A percentile compares a stretch with the other conserved stretches of the same genome.
Evolutionary conservation across 2,329 filamentous ascomycete species (phyloP).

Genomic region (Diaporthe batatas): DNA sequence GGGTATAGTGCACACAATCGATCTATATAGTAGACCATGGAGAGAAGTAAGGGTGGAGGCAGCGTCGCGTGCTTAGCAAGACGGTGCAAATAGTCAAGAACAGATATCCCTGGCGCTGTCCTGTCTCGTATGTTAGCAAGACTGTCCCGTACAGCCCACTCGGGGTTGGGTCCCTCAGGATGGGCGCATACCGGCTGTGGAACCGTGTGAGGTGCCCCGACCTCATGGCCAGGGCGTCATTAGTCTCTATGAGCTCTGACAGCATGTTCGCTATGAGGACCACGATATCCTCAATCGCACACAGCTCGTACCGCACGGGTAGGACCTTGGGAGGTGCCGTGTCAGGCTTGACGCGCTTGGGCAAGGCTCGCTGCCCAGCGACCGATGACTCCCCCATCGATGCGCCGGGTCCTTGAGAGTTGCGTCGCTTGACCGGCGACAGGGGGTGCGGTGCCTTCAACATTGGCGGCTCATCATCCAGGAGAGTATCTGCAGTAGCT

Average conservation of each 20-base stretch:
- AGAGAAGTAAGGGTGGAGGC: slow-evolving; percentile 91
- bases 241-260: slow-evolving; percentile 92
- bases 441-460: slow-evolving; percentile 45
- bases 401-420: slow-evolving; percentile 55
- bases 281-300: slow-evolving; percentile 87
- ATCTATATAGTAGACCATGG: slow-evolving; percentile 99
- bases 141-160: slow-evolving; percentile 38
- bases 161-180: background rate
- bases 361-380: slow-evolving; percentile 46
- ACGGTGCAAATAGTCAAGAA: slow-evolving; percentile 92
- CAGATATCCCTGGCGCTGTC: slow-evolving; percentile 88
- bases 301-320: slow-evolving; percentile 84
- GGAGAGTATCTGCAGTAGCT: slow-evolving; percentile 41
- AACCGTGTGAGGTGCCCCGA: slow-evolving; percentile 92
- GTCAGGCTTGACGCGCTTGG: slow-evolving; percentile 69
- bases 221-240: slow-evolving; percentile 87
- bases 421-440: slow-evolving; percentile 60
- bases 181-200: slow-evolving; percentile 81
- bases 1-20: slow-evolving; percentile 91
- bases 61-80: slow-evolving; percentile 94
- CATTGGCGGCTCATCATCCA: slow-evolving; percentile 46
- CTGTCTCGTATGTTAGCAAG: slow-evolving; percentile 52
- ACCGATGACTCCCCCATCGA: slow-evolving; percentile 37
- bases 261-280: slow-evolving; percentile 95
- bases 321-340: slow-evolving; percentile 68